Evolutionary conservation across 768 basidiomycete species (phyloP).

Genomic region (Serendipita vermifera): DNA sequence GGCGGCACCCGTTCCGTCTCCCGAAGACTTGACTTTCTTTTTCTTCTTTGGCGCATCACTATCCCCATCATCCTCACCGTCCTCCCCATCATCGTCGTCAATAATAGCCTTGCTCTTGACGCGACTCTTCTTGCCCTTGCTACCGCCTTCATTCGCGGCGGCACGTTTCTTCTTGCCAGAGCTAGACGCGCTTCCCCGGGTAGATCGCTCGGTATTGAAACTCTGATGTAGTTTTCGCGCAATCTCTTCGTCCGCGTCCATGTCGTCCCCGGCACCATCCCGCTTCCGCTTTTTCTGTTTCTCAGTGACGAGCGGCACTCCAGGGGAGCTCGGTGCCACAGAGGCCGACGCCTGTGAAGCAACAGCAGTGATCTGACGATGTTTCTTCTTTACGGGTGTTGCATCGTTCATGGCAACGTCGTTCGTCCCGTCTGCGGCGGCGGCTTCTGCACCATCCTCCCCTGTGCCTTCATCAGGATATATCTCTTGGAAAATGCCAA

Average conservation of each 20-base stretch:
- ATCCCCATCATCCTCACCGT: conserved; percentile 29
- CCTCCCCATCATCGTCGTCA: conserved; percentile 42
- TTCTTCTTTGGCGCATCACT: conserved; percentile 32
- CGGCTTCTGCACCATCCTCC: neutral
- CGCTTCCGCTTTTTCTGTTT: conserved; percentile 16
- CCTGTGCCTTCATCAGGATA: neutral
- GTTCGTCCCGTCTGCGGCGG: too few species aligned
- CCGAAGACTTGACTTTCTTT: conserved; percentile 19
- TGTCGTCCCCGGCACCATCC: conserved; percentile 14
- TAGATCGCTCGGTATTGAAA: conserved; percentile 45
- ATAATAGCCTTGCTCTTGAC: conserved; percentile 30
- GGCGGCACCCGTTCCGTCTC: conserved; percentile 31
- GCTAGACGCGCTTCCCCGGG: conserved; percentile 30
- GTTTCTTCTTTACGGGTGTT: neutral
- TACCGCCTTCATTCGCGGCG: conserved; percentile 30
- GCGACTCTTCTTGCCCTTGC: conserved; percentile 41
- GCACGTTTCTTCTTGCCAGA: conserved; percentile 24
- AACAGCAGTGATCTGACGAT: neutral
- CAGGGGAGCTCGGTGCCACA: neutral
- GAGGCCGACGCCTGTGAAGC: neutral
- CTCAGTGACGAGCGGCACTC: conserved; percentile 4
- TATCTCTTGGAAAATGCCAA: neutral
- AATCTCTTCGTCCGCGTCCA: conserved; percentile 42
- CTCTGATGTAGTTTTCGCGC: conserved; percentile 59
- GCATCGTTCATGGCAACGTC: neutral